These are phyloP conservation scores for Diutina rugosa DNA, from an alignment of 1,139 yeast species.

Conservation along the genomic window DNA sequence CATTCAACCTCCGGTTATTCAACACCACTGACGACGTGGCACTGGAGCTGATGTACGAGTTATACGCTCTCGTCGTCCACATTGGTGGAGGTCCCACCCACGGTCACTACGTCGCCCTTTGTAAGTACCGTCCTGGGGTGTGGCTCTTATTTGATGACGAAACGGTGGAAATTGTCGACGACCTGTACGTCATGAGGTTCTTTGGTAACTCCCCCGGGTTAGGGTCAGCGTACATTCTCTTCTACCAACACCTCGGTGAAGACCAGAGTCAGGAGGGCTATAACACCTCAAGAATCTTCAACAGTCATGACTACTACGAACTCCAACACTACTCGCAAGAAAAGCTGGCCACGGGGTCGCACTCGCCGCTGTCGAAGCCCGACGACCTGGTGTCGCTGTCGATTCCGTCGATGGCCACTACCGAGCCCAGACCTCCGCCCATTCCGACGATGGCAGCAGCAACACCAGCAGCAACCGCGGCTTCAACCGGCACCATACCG, in stretches of 20 bases:
- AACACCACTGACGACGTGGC: constrained; percentile 45
- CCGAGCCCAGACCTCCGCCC: background rate
- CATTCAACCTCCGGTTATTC: constrained; percentile 58
- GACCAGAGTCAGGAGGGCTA: background rate
- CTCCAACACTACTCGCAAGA: background rate
- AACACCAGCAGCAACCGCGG: background rate
- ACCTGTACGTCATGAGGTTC: constrained; percentile 69
- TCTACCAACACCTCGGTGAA: constrained; percentile 29
- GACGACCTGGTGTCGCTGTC: background rate
- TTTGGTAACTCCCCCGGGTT: constrained; percentile 84
- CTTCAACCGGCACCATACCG: background rate
- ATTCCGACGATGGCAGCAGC: background rate
- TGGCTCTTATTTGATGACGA: constrained; percentile 96
- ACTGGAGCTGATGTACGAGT: constrained; percentile 43
- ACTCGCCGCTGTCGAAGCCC: background rate
- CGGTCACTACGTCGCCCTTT: constrained; percentile 86
- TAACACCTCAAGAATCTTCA: background rate
- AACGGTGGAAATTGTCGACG: constrained; percentile 81
- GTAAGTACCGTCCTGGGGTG: constrained; percentile 67
- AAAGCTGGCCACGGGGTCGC: background rate
- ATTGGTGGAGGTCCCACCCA: constrained; percentile 97
- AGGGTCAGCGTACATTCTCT: constrained; percentile 84
- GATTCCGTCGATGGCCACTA: background rate
- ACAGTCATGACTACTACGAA: background rate
- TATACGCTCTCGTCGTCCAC: constrained; percentile 81